Conservation (phyloP, 495 filamentous ascomycete genomes). For the Penicillium manginii region DNA sequence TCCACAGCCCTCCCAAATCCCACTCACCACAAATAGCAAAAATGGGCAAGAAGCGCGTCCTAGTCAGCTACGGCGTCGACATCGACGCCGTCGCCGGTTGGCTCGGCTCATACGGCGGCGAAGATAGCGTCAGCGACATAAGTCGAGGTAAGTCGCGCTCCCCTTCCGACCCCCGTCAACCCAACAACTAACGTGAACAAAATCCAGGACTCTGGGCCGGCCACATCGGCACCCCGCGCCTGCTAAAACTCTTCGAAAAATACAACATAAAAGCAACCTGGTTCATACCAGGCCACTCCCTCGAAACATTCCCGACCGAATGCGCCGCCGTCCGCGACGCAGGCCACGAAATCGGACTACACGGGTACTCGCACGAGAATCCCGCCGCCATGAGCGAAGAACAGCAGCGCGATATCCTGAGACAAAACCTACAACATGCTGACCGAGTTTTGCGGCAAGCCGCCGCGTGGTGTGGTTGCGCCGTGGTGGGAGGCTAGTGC, state of each 20-base stretch:
- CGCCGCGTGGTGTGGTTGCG: conserved; percentile 69
- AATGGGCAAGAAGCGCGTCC: conserved; percentile 66
- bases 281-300: conserved; percentile 81
- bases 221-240: conserved; percentile 68
- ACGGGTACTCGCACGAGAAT: conserved; percentile 79
- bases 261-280: conserved; percentile 82
- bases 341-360: conserved; percentile 79
- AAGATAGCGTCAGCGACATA: conserved; percentile 71
- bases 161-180: no score
- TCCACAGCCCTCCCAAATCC: conserved; percentile 6
- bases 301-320: conserved; percentile 80
- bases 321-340: conserved; percentile 72
- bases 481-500: conserved; percentile 70
- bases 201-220: conserved; percentile 68
- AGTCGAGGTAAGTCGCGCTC: conserved; percentile 51
- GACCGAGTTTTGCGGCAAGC: conserved; percentile 75
- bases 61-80: conserved; percentile 61
- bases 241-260: conserved; percentile 76
- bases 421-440: conserved; percentile 76
- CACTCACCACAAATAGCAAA: neutral
- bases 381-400: conserved; percentile 71
- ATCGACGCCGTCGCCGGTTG: conserved; percentile 75
- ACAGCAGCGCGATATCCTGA: conserved; percentile 74
- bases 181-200: no score
- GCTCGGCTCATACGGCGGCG: conserved; percentile 73